Percentiles rank a stretch among this genome's conserved stretches.
Conservation (phyloP, 202 grass and related monocot genomes). For the Saccharum hybrid region DNA sequence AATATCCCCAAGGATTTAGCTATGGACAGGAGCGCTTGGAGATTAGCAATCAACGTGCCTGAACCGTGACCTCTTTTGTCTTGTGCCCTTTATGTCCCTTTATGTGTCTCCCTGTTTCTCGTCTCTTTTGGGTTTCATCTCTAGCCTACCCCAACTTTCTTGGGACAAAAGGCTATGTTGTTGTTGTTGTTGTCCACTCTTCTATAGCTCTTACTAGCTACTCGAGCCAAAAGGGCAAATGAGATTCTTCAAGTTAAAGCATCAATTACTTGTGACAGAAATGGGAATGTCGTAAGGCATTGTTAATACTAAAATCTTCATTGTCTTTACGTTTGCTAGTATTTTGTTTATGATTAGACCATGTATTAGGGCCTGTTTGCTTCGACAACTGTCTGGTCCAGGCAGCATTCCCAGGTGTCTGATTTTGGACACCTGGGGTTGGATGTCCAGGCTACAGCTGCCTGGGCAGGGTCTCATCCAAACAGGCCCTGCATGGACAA, state of each 20-base stretch:
- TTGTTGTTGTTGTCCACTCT: neutral
- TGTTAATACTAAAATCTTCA: slow-evolving; percentile 19
- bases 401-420: neutral
- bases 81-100: no score
- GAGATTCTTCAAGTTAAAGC: slow-evolving; percentile 16
- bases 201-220: slow-evolving; percentile 22
- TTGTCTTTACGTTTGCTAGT: slow-evolving; percentile 6
- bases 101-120: no score
- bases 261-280: slow-evolving; percentile 26
- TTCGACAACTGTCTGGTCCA: neutral
- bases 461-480: neutral
- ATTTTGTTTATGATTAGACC: slow-evolving; percentile 27
- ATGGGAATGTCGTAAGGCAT: slow-evolving; percentile 5
- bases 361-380: slow-evolving; percentile 4
- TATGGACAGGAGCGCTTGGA: no score
- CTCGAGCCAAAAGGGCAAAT: slow-evolving; percentile 33
- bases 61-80: no score
- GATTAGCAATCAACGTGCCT: no score
- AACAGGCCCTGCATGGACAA: neutral
- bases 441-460: neutral
- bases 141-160: no score
- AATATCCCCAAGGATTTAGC: no score
- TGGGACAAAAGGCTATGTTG: no score
- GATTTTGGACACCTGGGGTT: neutral
- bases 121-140: no score